Conservation (phyloP, 345 rosid genomes). For the Cardamine resedifolia region DNA sequence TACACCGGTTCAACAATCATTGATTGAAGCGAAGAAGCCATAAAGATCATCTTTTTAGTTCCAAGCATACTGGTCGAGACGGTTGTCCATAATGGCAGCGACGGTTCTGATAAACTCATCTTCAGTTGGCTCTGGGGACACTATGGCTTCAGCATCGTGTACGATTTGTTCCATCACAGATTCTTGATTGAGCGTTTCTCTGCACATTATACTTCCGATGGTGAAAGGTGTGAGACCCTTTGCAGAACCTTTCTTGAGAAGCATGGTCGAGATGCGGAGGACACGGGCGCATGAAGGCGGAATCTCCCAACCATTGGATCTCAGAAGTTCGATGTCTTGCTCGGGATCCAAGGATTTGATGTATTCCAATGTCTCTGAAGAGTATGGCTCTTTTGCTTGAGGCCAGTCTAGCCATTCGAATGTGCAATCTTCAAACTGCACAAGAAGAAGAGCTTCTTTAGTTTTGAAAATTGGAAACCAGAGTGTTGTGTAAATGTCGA, state of each 20-base stretch:
- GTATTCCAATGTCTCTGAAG: slow-evolving; percentile 55
- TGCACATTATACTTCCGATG: slow-evolving; percentile 79
- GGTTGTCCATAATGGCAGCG: slow-evolving; percentile 55
- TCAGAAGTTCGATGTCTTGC: slow-evolving; percentile 65
- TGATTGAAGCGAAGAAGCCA: not conserved
- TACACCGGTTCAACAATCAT: slow-evolving; percentile 13
- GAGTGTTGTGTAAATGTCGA: not conserved
- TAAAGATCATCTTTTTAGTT: slow-evolving; percentile 20
- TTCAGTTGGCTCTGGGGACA: slow-evolving; percentile 55
- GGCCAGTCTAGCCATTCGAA: slow-evolving; percentile 97
- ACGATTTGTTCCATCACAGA: slow-evolving; percentile 70
- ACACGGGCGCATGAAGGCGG: slow-evolving; percentile 50
- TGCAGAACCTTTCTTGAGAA: slow-evolving; percentile 71
- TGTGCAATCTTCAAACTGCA: slow-evolving; percentile 89
- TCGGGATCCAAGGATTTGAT: slow-evolving; percentile 60
- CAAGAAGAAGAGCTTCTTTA: not conserved
- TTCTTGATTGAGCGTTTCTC: slow-evolving; percentile 55
- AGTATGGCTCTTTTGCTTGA: slow-evolving; percentile 71
- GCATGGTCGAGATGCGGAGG: slow-evolving; percentile 71
- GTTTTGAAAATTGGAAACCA: not conserved
- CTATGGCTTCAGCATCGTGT: slow-evolving; percentile 54
- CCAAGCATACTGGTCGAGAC: slow-evolving; percentile 42
- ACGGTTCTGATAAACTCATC: slow-evolving; percentile 52
- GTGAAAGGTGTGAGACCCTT: slow-evolving; percentile 68
- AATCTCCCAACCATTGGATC: slow-evolving; percentile 71